Percentiles rank a stretch among this genome's conserved stretches.
Evolutionary conservation across 768 basidiomycete genomes (phyloP).

Genomic region (Leccinum broughii): DNA sequence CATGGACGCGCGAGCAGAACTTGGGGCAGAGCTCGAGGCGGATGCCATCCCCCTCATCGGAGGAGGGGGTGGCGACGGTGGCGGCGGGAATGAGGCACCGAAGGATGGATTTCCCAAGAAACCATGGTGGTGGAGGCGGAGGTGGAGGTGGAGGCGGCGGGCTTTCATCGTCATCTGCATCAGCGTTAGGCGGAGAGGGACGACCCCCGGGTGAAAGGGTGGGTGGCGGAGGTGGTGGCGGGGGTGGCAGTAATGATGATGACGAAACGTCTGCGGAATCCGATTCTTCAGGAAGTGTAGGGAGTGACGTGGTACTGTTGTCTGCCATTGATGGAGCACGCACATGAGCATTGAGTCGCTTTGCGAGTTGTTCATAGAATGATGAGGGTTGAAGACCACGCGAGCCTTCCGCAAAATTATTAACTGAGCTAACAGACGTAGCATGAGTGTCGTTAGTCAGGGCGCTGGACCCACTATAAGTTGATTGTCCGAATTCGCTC

Average conservation of each 20-base stretch:
- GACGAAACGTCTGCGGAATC: slow-evolving; percentile 28
- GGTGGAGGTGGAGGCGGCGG: slow-evolving; percentile 34
- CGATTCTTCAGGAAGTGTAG: slow-evolving; percentile 44
- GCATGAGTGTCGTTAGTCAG: slow-evolving; percentile 54
- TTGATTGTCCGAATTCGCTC: slow-evolving; percentile 58
- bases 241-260: slow-evolving; percentile 27
- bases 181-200: slow-evolving; percentile 17
- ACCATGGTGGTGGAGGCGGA: slow-evolving; percentile 31
- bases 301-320: slow-evolving; percentile 36
- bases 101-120: slow-evolving; percentile 29
- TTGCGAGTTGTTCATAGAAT: slow-evolving; percentile 62
- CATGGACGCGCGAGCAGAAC: slow-evolving; percentile 58
- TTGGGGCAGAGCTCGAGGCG: slow-evolving; percentile 34
- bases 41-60: slow-evolving; percentile 20
- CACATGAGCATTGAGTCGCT: slow-evolving; percentile 54
- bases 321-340: slow-evolving; percentile 41
- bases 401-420: slow-evolving; percentile 39
- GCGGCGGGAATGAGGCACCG: slow-evolving; percentile 11
- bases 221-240: slow-evolving; percentile 21
- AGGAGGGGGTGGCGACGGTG: slow-evolving; percentile 34
- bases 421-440: slow-evolving; percentile 56
- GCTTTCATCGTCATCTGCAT: slow-evolving; percentile 17
- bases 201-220: slow-evolving; percentile 8
- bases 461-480: slow-evolving; percentile 21
- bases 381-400: slow-evolving; percentile 42